Percentiles rank a stretch among this genome's conserved stretches.
These are phyloP conservation scores for Catharanthus roseus DNA, from an alignment of 257 asterid genomes.

Conservation along the genomic window DNA sequence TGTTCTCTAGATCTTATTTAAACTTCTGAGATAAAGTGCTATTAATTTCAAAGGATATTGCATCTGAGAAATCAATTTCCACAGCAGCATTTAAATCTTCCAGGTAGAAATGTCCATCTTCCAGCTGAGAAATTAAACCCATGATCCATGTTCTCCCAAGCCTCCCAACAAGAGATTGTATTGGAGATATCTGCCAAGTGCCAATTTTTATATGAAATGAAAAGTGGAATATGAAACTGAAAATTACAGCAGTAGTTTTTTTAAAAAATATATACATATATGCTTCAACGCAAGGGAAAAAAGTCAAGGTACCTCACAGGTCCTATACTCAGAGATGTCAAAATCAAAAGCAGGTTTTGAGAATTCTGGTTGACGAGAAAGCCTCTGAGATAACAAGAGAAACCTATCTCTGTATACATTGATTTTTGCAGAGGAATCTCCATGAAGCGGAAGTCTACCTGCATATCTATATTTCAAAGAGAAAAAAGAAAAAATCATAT, in stretches of 20 bases:
- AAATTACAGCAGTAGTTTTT: background rate
- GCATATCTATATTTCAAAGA: conserved; percentile 40
- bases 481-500: background rate
- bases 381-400: conserved; percentile 66
- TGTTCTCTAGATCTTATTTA: background rate
- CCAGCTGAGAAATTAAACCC: conserved; percentile 97
- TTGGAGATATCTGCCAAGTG: conserved; percentile 62
- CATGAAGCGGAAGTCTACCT: conserved; percentile 72
- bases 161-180: conserved; percentile 89
- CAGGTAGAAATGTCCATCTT: conserved; percentile 97
- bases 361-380: conserved; percentile 84
- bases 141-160: conserved; percentile 83
- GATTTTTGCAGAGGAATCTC: conserved; percentile 86
- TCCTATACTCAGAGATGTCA: conserved; percentile 58
- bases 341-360: conserved; percentile 67
- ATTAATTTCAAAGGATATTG: conserved; percentile 70
- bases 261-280: background rate
- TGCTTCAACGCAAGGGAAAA: conserved; percentile 1
- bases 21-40: background rate
- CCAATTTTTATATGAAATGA: background rate
- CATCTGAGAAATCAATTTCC: conserved; percentile 78
- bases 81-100: conserved; percentile 95
- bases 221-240: background rate
- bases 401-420: conserved; percentile 78
- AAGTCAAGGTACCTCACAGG: conserved; percentile 61